These are phyloP conservation scores for Mallotus nudiflorus DNA, from an alignment of 345 rosid genomes.

Conservation along the genomic window DNA sequence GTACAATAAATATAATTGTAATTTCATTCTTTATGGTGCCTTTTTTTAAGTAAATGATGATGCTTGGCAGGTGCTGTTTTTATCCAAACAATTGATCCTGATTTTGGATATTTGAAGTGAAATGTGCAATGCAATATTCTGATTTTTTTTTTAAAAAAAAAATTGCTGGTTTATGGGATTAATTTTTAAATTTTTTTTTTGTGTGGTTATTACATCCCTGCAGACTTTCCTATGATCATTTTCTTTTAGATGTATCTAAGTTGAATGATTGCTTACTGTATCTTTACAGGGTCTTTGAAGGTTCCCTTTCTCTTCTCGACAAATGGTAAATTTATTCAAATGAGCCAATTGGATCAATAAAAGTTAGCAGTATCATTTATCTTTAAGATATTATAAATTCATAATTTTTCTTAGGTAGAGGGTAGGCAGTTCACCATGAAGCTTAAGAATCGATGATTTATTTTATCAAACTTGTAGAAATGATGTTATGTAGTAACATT, in stretches of 20 bases:
- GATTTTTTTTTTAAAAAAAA: neutral
- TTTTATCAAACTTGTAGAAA: neutral
- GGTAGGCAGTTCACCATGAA: neutral
- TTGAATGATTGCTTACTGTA: conserved; percentile 8
- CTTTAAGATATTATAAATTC: no score
- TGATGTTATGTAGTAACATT: neutral
- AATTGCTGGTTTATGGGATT: neutral
- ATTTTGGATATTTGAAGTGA: no score
- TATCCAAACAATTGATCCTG: no score
- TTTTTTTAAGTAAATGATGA: neutral
- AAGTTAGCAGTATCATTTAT: no score
- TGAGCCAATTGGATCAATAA: neutral
- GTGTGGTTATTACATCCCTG: no score
- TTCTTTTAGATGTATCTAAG: no score
- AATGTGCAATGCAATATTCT: no score
- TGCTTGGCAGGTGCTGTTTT: no score
- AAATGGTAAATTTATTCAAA: conserved; percentile 40
- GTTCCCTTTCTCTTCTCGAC: conserved; percentile 50
- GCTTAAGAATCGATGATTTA: neutral
- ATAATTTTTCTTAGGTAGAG: neutral
- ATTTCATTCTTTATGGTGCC: neutral
- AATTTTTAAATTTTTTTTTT: neutral
- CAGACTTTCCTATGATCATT: no score
- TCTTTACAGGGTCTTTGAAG: conserved; percentile 38
- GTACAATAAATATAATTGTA: conserved; percentile 36